Conservation (phyloP, 345 rosid species). For the Dovyalis caffra region DNA sequence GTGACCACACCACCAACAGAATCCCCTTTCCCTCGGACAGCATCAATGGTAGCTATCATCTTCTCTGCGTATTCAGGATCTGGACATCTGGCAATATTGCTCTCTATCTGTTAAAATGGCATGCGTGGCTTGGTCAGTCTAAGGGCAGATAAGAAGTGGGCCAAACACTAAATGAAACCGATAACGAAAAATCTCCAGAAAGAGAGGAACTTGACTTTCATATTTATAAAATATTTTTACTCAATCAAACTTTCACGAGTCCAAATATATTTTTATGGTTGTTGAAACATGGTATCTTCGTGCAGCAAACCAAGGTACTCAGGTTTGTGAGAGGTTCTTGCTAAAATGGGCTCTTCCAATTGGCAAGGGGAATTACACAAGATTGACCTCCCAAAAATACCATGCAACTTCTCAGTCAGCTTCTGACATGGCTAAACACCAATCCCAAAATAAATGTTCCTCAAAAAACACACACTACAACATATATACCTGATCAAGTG, state of each 20-base stretch:
- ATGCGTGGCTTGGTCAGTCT: background rate
- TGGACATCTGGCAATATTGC: conserved; percentile 94
- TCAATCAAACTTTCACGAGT: background rate
- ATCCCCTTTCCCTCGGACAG: conserved; percentile 79
- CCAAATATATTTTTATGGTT: background rate
- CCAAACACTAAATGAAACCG: background rate
- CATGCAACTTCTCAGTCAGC: background rate
- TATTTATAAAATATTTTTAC: background rate
- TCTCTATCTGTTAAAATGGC: conserved; percentile 63
- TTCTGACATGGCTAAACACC: background rate
- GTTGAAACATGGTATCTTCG: background rate
- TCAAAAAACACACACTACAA: background rate
- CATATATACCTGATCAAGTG: conserved; percentile 70
- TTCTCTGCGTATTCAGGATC: conserved; percentile 93
- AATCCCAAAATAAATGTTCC: background rate
- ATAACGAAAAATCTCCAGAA: background rate
- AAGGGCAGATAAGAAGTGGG: background rate
- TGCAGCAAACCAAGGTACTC: background rate
- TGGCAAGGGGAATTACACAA: background rate
- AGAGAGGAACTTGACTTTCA: background rate
- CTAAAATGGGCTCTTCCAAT: background rate
- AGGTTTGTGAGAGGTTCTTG: background rate
- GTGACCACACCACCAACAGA: conserved; percentile 96
- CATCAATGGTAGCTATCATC: conserved; percentile 93
- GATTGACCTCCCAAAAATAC: background rate